Percentiles rank a stretch among this genome's conserved stretches.
Evolutionary conservation across 2,329 filamentous ascomycete genomes (phyloP).

Genomic region (Fusarium duplospermum): DNA sequence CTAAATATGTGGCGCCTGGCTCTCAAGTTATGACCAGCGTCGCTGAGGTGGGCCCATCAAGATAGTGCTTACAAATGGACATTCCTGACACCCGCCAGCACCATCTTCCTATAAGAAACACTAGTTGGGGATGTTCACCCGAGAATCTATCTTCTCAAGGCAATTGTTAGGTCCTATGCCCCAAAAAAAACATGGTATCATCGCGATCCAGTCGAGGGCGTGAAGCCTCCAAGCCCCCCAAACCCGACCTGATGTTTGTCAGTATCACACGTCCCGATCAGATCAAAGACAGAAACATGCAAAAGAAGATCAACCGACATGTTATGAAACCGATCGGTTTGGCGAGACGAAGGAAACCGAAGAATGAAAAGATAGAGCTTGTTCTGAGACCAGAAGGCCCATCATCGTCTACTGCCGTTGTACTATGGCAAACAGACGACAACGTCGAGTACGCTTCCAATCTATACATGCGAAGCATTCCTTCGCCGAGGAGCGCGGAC

Average conservation of each 20-base stretch:
- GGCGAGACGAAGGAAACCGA: background rate
- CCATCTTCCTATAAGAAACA: background rate
- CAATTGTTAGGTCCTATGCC: background rate
- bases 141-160: background rate
- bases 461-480: background rate
- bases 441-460: background rate
- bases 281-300: constrained; percentile 5
- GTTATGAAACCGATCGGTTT: constrained; percentile 19
- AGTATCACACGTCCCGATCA: constrained; percentile 11
- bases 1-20: background rate
- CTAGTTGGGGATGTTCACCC: background rate
- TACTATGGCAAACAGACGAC: background rate
- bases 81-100: background rate
- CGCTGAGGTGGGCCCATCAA: background rate
- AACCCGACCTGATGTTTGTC: constrained; percentile 9
- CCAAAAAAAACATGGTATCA: background rate
- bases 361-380: background rate
- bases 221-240: background rate
- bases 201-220: background rate
- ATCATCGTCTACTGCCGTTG: background rate
- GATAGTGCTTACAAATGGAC: background rate
- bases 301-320: constrained; percentile 16
- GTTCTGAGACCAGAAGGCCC: background rate
- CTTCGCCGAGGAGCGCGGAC: background rate
- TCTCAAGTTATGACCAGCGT: background rate